These are phyloP conservation scores for Allantophomopsis cytisporea DNA, from an alignment of 2,329 filamentous ascomycete species.

Conservation along the genomic window DNA sequence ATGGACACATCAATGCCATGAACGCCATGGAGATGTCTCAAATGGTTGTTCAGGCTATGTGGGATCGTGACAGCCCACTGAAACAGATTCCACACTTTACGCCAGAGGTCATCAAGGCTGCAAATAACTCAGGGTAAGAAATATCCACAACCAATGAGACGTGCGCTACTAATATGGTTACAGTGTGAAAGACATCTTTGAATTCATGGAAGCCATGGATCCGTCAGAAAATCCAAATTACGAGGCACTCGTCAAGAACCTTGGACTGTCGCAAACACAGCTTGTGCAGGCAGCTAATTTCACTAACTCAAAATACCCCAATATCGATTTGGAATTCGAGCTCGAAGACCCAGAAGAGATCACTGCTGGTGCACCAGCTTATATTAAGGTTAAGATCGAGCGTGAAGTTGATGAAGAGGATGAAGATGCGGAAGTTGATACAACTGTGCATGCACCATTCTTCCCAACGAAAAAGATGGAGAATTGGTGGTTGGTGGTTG, in stretches of 20 bases:
- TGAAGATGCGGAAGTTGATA: slow-evolving; percentile 55
- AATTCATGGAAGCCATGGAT: slow-evolving; percentile 99
- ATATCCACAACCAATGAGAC: background rate
- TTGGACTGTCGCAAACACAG: slow-evolving; percentile 70
- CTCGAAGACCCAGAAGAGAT: slow-evolving; percentile 71
- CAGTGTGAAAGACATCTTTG: slow-evolving; percentile 84
- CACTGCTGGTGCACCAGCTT: slow-evolving; percentile 65
- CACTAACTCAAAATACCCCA: slow-evolving; percentile 93
- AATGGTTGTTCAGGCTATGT: slow-evolving; percentile 98
- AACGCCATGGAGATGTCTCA: slow-evolving; percentile 98
- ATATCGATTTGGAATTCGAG: slow-evolving; percentile 82
- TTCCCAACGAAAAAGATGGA: slow-evolving; percentile 87
- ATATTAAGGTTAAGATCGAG: slow-evolving; percentile 73
- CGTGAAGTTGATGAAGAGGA: slow-evolving; percentile 68
- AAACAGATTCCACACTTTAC: slow-evolving; percentile 97
- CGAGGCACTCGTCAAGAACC: slow-evolving; percentile 58
- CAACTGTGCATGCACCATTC: slow-evolving; percentile 86
- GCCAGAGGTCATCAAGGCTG: slow-evolving; percentile 68
- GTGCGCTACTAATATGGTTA: slow-evolving; percentile 17
- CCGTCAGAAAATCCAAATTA: slow-evolving; percentile 84
- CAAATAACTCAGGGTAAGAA: slow-evolving; percentile 62
- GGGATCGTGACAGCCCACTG: slow-evolving; percentile 91
- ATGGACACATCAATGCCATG: slow-evolving; percentile 94
- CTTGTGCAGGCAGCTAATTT: slow-evolving; percentile 84
- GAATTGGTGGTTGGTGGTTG: slow-evolving; percentile 97